Base-by-base conservation (phyloP, 2,329 filamentous ascomycete genomes). In the Xylariaceae sp. region DNA sequence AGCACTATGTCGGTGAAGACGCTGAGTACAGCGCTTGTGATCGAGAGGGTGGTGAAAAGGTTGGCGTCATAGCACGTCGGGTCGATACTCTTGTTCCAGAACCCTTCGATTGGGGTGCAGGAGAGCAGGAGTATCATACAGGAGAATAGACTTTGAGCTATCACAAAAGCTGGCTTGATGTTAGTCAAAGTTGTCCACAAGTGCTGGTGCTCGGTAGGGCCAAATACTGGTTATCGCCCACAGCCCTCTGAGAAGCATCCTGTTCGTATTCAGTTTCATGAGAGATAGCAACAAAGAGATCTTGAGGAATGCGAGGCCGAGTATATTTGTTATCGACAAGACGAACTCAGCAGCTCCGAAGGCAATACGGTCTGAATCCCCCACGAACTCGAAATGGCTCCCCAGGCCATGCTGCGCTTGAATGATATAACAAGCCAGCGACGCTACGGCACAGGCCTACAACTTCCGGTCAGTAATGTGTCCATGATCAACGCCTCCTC, bases 371-470 rank as follows among this genome's bases (percentile, higher is more conserved):
- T 67, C 64, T 1, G 50, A 19, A 1, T 42, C 40, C 3, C 57
- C 45, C 28, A 74, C 58, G 3, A 65, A 65, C 3, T 58, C 44
- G 9, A 59, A 54, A 46, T 75, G 72, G 37, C 60, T 64, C 8
- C 75, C 75, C 7, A 77, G 55, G 3, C 73, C 74, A 43, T 71
- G 58, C 4, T 64, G 50, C 1, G 61, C 59, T 48, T 74, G 66
- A 13, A 66, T 57, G 6, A 69, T 55, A 43, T 76, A 73, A 43
- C 54, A 49, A 8, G 52, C 45, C 47, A 49, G 58, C 9, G 60
- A 62, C 13, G 45, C 55, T 4, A 59, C 38, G 15, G 60, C 52
- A 34, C 56, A 60, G 1, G 58, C 18, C 61, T 63, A 41, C 12
- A 34, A 34, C 18, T 22, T 24, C 22, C 13, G 16, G 30, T 39